Evolutionary conservation across 75 land plant genomes (phyloP).

Genomic region (Chamaecyparis obtusa): DNA sequence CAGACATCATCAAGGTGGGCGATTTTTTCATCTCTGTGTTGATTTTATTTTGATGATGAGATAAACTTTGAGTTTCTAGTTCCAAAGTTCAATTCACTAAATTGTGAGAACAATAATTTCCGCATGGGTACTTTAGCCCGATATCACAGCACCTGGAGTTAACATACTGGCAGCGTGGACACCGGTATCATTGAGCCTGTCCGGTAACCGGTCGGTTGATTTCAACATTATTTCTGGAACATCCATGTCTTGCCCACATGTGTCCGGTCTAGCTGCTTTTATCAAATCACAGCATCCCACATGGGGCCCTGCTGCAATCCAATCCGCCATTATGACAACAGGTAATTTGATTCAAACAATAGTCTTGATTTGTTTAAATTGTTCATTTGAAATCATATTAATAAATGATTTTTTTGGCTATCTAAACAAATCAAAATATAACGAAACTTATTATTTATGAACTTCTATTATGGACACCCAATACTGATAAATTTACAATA

Average conservation of each 20-base stretch:
- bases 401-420: no score
- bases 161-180: slow-evolving; percentile 7
- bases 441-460: no score
- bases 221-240: slow-evolving; percentile 72
- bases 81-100: background rate
- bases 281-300: slow-evolving; percentile 43
- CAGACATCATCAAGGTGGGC: background rate
- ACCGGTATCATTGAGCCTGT: background rate
- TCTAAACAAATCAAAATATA: no score
- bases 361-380: no score
- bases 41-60: no score
- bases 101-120: background rate
- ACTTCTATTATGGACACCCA: no score
- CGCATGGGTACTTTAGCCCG: background rate
- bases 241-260: slow-evolving; percentile 73
- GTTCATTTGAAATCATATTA: no score
- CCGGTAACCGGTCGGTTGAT: slow-evolving; percentile 26
- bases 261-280: slow-evolving; percentile 47
- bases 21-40: background rate
- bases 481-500: background rate
- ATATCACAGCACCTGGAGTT: slow-evolving; percentile 10
- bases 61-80: background rate
- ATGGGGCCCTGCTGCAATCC: slow-evolving; percentile 67
- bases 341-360: slow-evolving; percentile 14
- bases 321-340: slow-evolving; percentile 73